Percentiles rank a stretch among this genome's conserved stretches.
These are phyloP conservation scores for Clonostachys byssicola DNA, from an alignment of 2,329 filamentous ascomycete genomes.

Conservation along the genomic window DNA sequence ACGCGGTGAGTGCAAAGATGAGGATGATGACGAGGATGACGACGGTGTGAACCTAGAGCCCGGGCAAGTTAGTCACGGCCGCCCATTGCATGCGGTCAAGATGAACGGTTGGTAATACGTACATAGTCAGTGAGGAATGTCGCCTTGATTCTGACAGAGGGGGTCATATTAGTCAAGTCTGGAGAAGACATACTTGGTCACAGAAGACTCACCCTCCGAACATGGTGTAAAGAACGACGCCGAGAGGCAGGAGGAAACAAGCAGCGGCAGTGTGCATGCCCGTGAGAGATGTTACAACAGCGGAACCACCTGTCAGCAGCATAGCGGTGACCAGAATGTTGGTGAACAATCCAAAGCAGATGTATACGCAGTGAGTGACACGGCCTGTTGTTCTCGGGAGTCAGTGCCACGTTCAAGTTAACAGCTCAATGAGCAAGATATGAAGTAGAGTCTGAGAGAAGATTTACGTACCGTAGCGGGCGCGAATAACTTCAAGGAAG, in stretches of 20 bases:
- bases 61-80: not conserved
- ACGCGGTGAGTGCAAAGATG: constrained; percentile 74
- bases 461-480: constrained; percentile 58
- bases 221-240: constrained; percentile 72
- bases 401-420: no score
- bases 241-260: constrained; percentile 75
- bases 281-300: constrained; percentile 38
- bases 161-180: not conserved
- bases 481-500: constrained; percentile 73
- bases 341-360: constrained; percentile 73
- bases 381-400: no score
- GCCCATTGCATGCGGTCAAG: not conserved
- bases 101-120: not conserved
- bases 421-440: no score
- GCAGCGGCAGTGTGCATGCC: constrained; percentile 58
- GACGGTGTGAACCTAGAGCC: constrained; percentile 62
- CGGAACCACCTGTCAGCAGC: constrained; percentile 69
- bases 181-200: not conserved
- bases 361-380: constrained; percentile 66
- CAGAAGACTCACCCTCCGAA: constrained; percentile 28
- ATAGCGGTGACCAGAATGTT: constrained; percentile 81
- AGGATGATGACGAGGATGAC: constrained; percentile 76
- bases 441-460: no score
- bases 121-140: constrained; percentile 73
- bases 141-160: constrained; percentile 62